A percentile compares a stretch with the other conserved stretches of the same genome.
phyloP scores from a whole-genome alignment of 179 eudicot genomes.

The Beta lomatogona region DNA sequence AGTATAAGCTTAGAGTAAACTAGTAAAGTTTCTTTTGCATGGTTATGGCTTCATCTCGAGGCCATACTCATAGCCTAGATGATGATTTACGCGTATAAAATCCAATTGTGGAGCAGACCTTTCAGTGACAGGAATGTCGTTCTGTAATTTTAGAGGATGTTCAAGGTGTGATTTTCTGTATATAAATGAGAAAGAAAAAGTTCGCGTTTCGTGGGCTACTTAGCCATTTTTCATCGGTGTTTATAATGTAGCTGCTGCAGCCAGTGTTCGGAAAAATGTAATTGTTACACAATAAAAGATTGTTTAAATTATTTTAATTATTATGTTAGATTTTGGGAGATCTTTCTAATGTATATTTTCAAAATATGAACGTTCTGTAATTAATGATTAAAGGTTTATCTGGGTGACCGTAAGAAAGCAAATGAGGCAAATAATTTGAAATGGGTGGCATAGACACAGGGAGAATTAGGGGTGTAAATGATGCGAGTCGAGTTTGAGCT shows the following conservation, averaged over 20 bases:
- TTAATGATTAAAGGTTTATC: background rate
- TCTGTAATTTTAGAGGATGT: background rate
- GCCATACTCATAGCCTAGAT: constrained; percentile 18
- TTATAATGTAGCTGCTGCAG: background rate
- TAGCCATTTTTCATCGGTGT: background rate
- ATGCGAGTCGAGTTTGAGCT: too few species aligned
- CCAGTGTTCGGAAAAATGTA: background rate
- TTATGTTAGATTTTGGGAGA: too few species aligned
- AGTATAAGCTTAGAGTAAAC: constrained; percentile 20
- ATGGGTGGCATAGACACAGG: too few species aligned
- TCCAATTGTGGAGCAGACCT: background rate
- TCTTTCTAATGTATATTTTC: too few species aligned
- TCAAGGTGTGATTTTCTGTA: constrained; percentile 21
- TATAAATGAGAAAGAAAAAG: constrained; percentile 18
- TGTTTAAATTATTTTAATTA: too few species aligned
- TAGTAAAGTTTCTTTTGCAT: constrained; percentile 5
- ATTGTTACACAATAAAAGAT: background rate
- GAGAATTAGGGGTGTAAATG: too few species aligned
- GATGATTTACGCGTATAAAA: background rate
- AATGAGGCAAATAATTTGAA: too few species aligned
- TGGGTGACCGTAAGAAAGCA: background rate
- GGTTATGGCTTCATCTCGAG: constrained; percentile 24
- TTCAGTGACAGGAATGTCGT: background rate
- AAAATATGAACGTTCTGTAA: too few species aligned
- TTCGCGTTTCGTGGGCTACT: background rate